phyloP scores from a whole-genome alignment of 345 rosid species.

The Moricandia arvensis region DNA sequence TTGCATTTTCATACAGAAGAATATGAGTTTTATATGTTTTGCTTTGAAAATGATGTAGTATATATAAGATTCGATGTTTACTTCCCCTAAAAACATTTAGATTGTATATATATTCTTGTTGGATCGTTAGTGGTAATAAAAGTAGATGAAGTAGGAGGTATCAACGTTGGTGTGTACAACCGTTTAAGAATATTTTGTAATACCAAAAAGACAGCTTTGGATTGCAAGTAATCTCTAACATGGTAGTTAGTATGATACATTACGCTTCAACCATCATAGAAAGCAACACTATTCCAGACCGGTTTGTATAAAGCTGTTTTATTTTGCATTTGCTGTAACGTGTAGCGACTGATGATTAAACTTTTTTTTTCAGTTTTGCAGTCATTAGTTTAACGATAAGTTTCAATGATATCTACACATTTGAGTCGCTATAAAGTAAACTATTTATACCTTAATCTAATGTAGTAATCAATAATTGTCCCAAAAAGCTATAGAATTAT shows the following conservation, averaged over 20 bases:
- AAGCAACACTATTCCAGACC: slow-evolving; percentile 22
- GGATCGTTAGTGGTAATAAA: slow-evolving; percentile 9
- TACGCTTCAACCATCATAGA: slow-evolving; percentile 28
- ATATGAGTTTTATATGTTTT: neutral
- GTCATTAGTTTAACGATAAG: neutral
- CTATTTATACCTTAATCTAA: neutral
- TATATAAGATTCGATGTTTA: neutral
- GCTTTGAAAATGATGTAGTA: too few relatives aligned
- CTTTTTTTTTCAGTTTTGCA: neutral
- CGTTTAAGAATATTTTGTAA: slow-evolving; percentile 26
- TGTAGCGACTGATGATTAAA: neutral
- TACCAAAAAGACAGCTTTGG: slow-evolving; percentile 12
- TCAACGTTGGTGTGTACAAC: slow-evolving; percentile 33
- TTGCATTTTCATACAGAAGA: neutral
- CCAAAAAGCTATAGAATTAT: neutral
- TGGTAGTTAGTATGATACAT: slow-evolving; percentile 6
- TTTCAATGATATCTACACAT: neutral
- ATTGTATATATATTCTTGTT: neutral
- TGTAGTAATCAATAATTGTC: neutral
- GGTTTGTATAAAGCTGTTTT: neutral
- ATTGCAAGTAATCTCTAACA: slow-evolving; percentile 20
- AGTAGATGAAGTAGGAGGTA: slow-evolving; percentile 19
- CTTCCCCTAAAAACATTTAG: neutral
- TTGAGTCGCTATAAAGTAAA: neutral
- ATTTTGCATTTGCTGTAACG: neutral